phyloP scores from a whole-genome alignment of 768 basidiomycete genomes.

The Pleurotus ostreatus region DNA sequence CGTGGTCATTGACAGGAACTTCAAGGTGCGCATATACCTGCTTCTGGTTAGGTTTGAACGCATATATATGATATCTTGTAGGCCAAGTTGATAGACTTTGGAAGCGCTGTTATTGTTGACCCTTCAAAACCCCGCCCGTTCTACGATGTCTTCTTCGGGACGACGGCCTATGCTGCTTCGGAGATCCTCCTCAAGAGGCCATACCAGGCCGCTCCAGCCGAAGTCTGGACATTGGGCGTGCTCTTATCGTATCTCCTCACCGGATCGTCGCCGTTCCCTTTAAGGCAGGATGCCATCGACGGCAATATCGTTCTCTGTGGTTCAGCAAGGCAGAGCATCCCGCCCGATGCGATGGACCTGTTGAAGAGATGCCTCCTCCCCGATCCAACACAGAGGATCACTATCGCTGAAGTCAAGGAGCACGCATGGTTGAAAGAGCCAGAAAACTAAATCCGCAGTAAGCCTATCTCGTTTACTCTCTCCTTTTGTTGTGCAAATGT shows the following conservation, averaged over 20 bases:
- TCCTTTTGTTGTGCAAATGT: neutral
- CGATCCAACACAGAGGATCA: slow-evolving; percentile 75
- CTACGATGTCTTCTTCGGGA: slow-evolving; percentile 85
- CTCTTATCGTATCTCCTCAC: slow-evolving; percentile 93
- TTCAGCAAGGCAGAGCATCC: slow-evolving; percentile 31
- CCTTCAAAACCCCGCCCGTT: slow-evolving; percentile 57
- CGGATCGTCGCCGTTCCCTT: slow-evolving; percentile 90
- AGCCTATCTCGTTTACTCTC: neutral
- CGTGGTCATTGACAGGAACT: slow-evolving; percentile 68
- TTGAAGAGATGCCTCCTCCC: slow-evolving; percentile 81
- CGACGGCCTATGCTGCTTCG: slow-evolving; percentile 92
- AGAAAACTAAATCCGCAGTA: no score
- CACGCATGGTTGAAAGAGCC: slow-evolving; percentile 71
- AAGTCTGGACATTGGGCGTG: slow-evolving; percentile 95
- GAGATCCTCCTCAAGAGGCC: slow-evolving; percentile 86
- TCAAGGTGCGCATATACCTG: slow-evolving; percentile 45
- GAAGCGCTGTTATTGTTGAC: slow-evolving; percentile 78
- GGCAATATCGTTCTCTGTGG: slow-evolving; percentile 57
- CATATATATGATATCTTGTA: slow-evolving; percentile 21
- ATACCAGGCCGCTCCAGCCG: slow-evolving; percentile 91
- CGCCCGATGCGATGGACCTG: slow-evolving; percentile 51
- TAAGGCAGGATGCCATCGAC: slow-evolving; percentile 72
- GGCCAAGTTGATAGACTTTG: slow-evolving; percentile 97
- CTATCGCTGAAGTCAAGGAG: slow-evolving; percentile 74
- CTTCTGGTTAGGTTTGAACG: neutral